These are phyloP conservation scores for Onygenales sp. DNA, from an alignment of 2,329 filamentous ascomycete genomes.

Conservation along the genomic window DNA sequence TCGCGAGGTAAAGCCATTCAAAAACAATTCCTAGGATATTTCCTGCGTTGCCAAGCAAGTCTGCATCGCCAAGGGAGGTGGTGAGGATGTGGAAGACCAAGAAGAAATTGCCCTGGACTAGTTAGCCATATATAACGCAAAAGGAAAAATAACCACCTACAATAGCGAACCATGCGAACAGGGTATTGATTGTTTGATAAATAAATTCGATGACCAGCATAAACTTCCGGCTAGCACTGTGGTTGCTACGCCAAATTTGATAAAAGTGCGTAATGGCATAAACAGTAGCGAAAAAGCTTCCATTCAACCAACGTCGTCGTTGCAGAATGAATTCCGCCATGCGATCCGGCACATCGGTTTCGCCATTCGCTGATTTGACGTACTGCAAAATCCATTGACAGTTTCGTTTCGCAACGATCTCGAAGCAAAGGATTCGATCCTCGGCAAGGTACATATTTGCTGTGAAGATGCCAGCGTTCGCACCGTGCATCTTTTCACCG, in stretches of 20 bases:
- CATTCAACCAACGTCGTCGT: conserved; percentile 93
- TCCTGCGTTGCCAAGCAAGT: conserved; percentile 67
- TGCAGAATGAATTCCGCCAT: conserved; percentile 94
- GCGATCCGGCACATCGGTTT: conserved; percentile 91
- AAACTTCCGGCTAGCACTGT: conserved; percentile 76
- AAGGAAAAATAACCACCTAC: conserved; percentile 31
- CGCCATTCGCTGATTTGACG: conserved; percentile 92
- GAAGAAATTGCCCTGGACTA: conserved; percentile 76
- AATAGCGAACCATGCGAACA: conserved; percentile 98
- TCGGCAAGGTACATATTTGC: conserved; percentile 60
- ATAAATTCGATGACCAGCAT: conserved; percentile 87
- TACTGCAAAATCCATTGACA: conserved; percentile 97
- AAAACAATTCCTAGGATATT: conserved; percentile 80
- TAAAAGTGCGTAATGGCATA: conserved; percentile 94
- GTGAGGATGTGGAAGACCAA: conserved; percentile 96
- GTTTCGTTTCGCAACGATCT: conserved; percentile 93
- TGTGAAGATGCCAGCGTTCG: conserved; percentile 90
- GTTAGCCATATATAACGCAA: conserved; percentile 5
- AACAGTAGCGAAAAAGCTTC: conserved; percentile 94
- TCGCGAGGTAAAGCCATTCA: conserved; percentile 90
- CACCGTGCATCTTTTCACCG: conserved; percentile 89
- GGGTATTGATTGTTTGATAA: conserved; percentile 91
- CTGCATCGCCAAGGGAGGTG: conserved; percentile 61
- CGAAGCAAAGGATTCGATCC: conserved; percentile 47
- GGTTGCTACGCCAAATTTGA: conserved; percentile 88